Conservation (phyloP, 2,329 filamentous ascomycete genomes). For the Aspergillus neotritici region DNA sequence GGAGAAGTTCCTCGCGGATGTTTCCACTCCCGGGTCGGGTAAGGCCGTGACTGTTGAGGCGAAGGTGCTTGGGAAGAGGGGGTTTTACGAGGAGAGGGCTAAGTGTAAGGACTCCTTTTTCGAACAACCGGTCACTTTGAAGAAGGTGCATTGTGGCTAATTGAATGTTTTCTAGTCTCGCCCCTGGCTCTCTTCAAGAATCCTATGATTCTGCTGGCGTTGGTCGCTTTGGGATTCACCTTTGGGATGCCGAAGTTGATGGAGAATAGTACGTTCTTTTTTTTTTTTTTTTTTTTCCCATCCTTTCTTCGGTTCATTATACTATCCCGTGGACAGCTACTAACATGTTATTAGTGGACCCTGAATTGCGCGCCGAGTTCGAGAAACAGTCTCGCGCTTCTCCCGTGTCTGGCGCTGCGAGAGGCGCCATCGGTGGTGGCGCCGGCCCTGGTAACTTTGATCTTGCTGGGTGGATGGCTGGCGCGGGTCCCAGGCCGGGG, state of each 20-base stretch:
- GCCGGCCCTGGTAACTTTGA: constrained; percentile 58
- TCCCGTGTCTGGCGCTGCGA: constrained; percentile 56
- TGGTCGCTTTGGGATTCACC: constrained; percentile 76
- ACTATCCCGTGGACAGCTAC: not conserved
- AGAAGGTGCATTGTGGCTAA: too few species aligned
- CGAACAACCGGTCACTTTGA: too few species aligned
- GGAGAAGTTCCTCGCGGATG: constrained; percentile 39
- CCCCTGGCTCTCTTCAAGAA: constrained; percentile 81
- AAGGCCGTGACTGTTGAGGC: constrained; percentile 54
- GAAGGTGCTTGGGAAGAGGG: constrained; percentile 58
- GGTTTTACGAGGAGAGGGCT: constrained; percentile 69
- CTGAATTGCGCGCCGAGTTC: constrained; percentile 89
- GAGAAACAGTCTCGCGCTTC: constrained; percentile 80
- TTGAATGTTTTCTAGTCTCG: too few species aligned
- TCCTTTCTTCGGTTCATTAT: not conserved
- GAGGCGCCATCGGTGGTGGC: constrained; percentile 55
- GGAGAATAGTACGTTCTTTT: constrained; percentile 73
- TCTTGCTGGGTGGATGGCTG: constrained; percentile 63
- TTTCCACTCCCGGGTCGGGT: constrained; percentile 15
- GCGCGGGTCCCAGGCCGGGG: constrained; percentile 34
- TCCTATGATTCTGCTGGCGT: constrained; percentile 90
- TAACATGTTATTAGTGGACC: constrained; percentile 65
- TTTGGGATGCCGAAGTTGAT: constrained; percentile 92
- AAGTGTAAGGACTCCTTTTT: constrained; percentile 58
- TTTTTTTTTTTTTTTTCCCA: not conserved